Evolutionary conservation across 306 rosid genomes (phyloP).

Genomic region (apple (Malus domestica)): DNA sequence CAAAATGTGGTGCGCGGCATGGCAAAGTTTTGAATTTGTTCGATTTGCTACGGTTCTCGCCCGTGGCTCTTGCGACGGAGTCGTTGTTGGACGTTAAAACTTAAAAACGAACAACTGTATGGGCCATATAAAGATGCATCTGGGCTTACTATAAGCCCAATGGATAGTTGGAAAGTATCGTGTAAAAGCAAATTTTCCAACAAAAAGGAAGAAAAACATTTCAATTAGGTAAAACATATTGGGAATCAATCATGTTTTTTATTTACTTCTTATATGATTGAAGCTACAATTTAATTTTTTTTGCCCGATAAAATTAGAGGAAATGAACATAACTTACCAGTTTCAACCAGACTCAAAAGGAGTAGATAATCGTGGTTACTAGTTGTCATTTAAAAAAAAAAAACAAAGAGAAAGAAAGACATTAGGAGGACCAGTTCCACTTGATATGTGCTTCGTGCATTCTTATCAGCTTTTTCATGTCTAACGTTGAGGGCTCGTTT

Average conservation of each 20-base stretch:
- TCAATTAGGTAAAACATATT: no score
- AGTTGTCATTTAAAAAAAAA: no score
- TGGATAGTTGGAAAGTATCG: background rate
- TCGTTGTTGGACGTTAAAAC: background rate
- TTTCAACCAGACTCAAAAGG: no score
- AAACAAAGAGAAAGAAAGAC: no score
- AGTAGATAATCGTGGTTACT: no score
- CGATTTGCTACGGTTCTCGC: background rate
- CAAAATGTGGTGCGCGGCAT: background rate
- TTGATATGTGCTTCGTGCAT: no score
- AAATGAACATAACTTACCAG: background rate
- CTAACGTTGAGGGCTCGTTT: no score
- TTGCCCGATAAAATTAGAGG: background rate
- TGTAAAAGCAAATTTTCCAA: no score
- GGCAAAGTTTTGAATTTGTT: background rate
- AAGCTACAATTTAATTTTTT: background rate
- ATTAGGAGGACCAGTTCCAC: no score
- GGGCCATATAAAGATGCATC: background rate
- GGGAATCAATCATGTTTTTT: background rate
- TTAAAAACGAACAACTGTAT: background rate
- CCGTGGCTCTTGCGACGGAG: background rate
- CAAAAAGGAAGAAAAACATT: no score
- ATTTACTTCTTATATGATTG: background rate
- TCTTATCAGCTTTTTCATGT: no score
- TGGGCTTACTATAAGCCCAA: background rate